Base-by-base conservation (phyloP, 306 rosid genomes). In the Dryas octopetala region DNA sequence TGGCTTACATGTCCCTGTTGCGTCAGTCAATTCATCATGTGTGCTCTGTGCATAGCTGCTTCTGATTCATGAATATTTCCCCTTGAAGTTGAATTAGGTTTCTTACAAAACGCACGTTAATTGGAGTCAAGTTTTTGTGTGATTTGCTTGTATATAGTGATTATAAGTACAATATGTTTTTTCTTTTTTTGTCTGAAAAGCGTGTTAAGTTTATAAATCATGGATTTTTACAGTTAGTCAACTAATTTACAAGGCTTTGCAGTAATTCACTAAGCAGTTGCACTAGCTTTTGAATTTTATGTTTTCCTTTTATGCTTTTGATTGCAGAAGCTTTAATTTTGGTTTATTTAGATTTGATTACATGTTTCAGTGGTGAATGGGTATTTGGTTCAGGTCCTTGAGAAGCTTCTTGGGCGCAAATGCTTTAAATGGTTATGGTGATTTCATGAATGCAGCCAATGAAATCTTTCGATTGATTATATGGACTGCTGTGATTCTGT, bases 401-500 rank as follows among this genome's bases (percentile, higher is more conserved):
- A 85, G 80, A 88, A 91, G 96, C 92, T 90, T 85, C 91, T 88
- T 88, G 91, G 91, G 77, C 87, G 88, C 86, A 85, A 76, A 78
- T 90, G 91, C 92, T 81, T 90, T 88, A 84, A 80, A 83, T 90
- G 93, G 89, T 90, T 90, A 78, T 88, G 92, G 85, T 90, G 96
- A 81, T 90, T 88, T 82, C 91, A 83, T 88, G 85, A 88, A 81
- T 88, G 89, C 91, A 86, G 96, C 88, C 87, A 83, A 79, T 90
- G 92, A 90, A 83, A 86, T 82, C 88, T 87, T 80, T 90, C 89
- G 88, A 83, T 86, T 83, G 82, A 81, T 88, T 90, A 86, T 91
- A 81, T 90, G 96, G 91, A 80, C 89, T 88, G 83, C 87, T 88
- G 88, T 88, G 81, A 78, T 84, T 86, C 75, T 86, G 91, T 88